Evolutionary conservation across 352 stramenopile species (phyloP), one percentile per base, ranked within the genome.

Genomic region (Elongisporangium anandrum): DNA sequence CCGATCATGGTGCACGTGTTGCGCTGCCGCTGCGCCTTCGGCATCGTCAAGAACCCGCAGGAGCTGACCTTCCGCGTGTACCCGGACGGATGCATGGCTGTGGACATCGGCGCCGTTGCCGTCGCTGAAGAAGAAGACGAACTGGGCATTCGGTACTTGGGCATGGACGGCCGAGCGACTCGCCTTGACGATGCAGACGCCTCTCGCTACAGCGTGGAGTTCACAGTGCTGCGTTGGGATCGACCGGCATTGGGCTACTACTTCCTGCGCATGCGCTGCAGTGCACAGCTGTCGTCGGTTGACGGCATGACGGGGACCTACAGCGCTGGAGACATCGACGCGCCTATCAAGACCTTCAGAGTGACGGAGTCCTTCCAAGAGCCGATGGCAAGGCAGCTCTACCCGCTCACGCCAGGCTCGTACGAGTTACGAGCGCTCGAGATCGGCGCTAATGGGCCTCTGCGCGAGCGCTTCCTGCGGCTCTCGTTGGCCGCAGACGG

Each of bases 351-450:
- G 29, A 41, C 29, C 5, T 41, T 41, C 9, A 41, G 29, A 41
- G 13, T 2, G 13, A 15, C 29, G 1, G 29, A 41, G 29, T 2
- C 29, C 29, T 41, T 15, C 29, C 29, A 15, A 9, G 64, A 79
- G 34, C 7, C 38, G 2, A 1, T 82, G 49, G 24, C 56, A 4
- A 57, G 65, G 2, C 62, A 68, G 12, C 54, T 90, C 52, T 62
- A 67, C 13, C 79, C 77, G 8, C 52, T 90, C 26, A 87, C 73
- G 0, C 77, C 77, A 4, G 79, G 79, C 17, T 47, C 26, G 0
- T 90, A 90, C 47, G 61, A 73, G 24, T 20, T 90, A 17, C 64
- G 64, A 19, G 80, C 77, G 12, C 77, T 76, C 47, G 86, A 77
- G 1, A 82, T 90, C 16, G 77, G 71, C 7, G 70, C 77, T 50